Conservation (phyloP, 192 early-diverging fungal genomes). For the Coemansia sp. region DNA sequence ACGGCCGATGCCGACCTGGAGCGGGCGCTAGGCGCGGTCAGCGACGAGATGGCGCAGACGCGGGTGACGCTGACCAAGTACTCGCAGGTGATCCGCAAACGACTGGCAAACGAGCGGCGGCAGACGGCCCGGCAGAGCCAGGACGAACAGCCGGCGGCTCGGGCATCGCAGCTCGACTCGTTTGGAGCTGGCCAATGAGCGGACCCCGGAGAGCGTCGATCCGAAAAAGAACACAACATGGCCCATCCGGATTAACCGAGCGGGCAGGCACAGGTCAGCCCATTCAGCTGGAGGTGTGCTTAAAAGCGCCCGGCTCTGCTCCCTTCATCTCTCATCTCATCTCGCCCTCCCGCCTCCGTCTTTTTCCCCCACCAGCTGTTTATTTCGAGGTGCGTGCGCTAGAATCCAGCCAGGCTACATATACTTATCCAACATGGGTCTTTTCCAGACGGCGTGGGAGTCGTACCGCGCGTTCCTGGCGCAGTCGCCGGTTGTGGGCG, state of each 20-base stretch:
- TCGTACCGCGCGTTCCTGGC: conserved; percentile 32
- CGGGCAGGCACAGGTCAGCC: background rate
- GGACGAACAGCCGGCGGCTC: background rate
- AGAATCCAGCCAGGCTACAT: background rate
- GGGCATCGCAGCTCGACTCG: background rate
- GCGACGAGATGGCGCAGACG: conserved; percentile 20
- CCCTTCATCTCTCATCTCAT: conserved; percentile 7
- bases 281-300: background rate
- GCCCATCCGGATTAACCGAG: background rate
- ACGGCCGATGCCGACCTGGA: conserved; percentile 9
- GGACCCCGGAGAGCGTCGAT: background rate
- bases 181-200: background rate
- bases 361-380: background rate
- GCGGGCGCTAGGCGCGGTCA: conserved; percentile 18
- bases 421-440: conserved; percentile 16
- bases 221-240: conserved; percentile 2
- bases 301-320: background rate
- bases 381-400: background rate
- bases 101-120: conserved; percentile 26
- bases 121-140: background rate
- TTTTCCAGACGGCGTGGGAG: conserved; percentile 27
- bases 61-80: conserved; percentile 27
- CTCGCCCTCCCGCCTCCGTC: background rate
- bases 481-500: conserved; percentile 28
- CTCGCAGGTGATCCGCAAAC: conserved; percentile 35